Percentiles rank a stretch among this genome's conserved stretches.
Conservation (phyloP, 371 early-diverging fungal species). For the Mucor mucedo region DNA sequence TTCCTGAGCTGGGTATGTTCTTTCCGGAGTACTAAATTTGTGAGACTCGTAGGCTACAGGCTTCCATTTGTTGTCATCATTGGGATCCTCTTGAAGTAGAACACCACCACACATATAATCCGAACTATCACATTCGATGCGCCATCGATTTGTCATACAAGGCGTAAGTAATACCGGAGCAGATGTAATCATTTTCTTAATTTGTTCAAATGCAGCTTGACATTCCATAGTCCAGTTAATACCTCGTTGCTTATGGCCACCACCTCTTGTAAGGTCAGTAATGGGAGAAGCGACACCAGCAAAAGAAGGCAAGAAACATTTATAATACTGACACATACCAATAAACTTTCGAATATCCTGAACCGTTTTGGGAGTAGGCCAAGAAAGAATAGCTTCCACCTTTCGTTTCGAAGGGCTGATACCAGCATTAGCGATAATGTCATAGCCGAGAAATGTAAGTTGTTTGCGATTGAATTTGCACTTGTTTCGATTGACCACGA, state of each 20-base stretch:
- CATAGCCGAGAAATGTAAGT: constrained; percentile 51
- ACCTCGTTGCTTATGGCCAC: constrained; percentile 12
- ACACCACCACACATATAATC: constrained; percentile 35
- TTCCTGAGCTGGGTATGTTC: constrained; percentile 39
- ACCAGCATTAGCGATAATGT: constrained; percentile 31
- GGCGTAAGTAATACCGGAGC: constrained; percentile 25
- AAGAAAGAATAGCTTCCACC: constrained; percentile 26
- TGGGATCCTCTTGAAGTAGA: constrained; percentile 25
- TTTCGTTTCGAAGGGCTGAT: constrained; percentile 32
- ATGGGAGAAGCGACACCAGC: constrained; percentile 43
- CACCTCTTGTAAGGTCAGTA: constrained; percentile 36
- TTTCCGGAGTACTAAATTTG: constrained; percentile 34
- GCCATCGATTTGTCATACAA: constrained; percentile 27
- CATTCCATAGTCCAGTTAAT: constrained; percentile 1
- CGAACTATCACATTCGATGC: constrained; percentile 38
- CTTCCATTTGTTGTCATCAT: neutral
- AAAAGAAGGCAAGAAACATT: constrained; percentile 33
- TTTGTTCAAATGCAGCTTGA: constrained; percentile 1
- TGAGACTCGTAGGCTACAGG: constrained; percentile 27
- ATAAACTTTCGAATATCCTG: constrained; percentile 41
- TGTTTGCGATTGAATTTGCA: constrained; percentile 28
- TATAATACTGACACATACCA: constrained; percentile 38
- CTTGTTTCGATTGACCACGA: constrained; percentile 35
- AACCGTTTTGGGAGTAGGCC: constrained; percentile 44
- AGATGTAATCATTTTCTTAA: constrained; percentile 13